Evolutionary conservation across 495 filamentous ascomycete genomes (phyloP), one percentile per base, ranked within the genome.

Genomic region (Daldinia grandis): DNA sequence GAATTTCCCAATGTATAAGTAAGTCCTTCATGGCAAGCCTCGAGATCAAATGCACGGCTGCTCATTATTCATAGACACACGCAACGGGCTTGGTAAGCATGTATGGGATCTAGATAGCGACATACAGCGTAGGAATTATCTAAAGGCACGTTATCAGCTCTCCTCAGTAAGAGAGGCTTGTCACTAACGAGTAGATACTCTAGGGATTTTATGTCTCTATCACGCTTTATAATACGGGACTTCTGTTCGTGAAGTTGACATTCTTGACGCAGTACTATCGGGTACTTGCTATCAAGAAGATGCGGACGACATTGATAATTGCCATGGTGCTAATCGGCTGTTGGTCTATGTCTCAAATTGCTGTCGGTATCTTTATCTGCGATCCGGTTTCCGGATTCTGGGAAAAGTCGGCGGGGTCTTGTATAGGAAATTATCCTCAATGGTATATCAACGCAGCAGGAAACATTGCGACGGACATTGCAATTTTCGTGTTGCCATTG

Each of bases 241-340:
- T 83, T n/a, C 74, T 80, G 53, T 76, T 79, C 17, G 78, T 75
- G 59, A 84, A 84, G 60, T 38, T 81, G 58, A 76, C 81, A 21
- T 80, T 84, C 68, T 74, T 84, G 33, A 66, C 79, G 5, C 78
- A 81, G 27, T 84, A 84, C 67, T 79, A 79, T 58, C 80, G 81
- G 9, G 76, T 83, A 27, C 70, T 84, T 21, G 69, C 68, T 21
- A 72, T 71, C 4, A 68, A 69, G 5, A 58, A 70, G 40, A 78
- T 81, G 76, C 73, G 75, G 21, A 65, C 28, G 19, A 57, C 73
- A 24, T 72, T 79, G 31, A 59, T 73, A 47, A 44, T 57, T 9
- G 76, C 78, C 14, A 68, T 80, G 17, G 42, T 75, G 17, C 62
- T 83, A 25, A 78, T 82, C 35, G 71, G 68, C 28, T 64, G 76